Base-by-base conservation (phyloP, 495 filamentous ascomycete species). In the Tuber magnatum region DNA sequence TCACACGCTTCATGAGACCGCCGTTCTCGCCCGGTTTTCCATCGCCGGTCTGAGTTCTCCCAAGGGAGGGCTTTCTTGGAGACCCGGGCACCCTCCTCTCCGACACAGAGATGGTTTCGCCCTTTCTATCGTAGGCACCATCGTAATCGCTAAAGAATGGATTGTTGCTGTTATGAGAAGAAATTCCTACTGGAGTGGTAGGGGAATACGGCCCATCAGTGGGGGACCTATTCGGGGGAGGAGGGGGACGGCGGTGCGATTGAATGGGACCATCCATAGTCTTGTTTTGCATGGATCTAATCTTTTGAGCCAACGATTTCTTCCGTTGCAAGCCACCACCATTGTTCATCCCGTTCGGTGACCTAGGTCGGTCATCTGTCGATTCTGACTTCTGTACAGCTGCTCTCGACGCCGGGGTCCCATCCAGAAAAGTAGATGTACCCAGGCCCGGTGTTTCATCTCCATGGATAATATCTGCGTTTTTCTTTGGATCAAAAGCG, bases 381-480 rank as follows among this genome's bases (percentile, higher is more conserved):
- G 70, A 70, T 70, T 76, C 80, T 8, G 79, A 78, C 41, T 77
- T 80, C 61, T 93, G 90, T 76, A 98, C 94, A 35, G 93, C 94
- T 22, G 90, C 86, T 73, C 90, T 90, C 35, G 94, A 91, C 22
- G 96, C 96, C 8, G 94, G 95, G 3, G 96, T 91, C 40, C 96
- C 96, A 78, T 99, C 96, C 38, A 99, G 84, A 86, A 98, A 98
- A 3, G 96, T 99, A 73, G 92, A 97, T 16, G 94, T 96, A 72
- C 96, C 96, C 8, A 99, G 86, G 18, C 96, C 96, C 77, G 92
- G 83, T 0, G 88, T 92, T 83, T 95, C 90, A 69, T 93, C 88
- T 18, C 95, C 96, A 77, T 97, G 92, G 51, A 98, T 86, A 10
- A 91, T 88, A 70, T 92, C 91, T 56, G 90, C 83, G 43, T 85